Percentiles rank a stretch among this genome's conserved stretches.
These are phyloP conservation scores for Begonia loranthoides DNA, from an alignment of 306 rosid species.

Conservation along the genomic window DNA sequence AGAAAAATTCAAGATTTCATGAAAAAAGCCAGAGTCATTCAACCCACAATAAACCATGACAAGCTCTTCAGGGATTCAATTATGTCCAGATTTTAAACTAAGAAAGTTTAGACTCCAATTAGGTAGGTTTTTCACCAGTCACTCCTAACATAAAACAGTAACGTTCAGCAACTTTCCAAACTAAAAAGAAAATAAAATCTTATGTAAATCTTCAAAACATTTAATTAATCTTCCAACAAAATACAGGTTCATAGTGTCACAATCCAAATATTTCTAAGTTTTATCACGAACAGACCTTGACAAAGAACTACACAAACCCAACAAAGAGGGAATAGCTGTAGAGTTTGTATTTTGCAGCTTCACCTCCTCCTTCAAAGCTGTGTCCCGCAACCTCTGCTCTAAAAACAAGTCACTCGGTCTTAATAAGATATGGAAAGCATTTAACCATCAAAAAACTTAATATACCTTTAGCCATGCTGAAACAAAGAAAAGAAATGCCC, in stretches of 20 bases:
- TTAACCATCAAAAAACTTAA: neutral
- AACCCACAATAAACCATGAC: no score
- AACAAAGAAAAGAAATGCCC: slow-evolving; percentile 56
- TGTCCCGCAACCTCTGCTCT: slow-evolving; percentile 53
- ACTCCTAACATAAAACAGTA: no score
- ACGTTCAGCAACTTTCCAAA: neutral
- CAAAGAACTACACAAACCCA: slow-evolving; percentile 70
- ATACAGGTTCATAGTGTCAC: neutral
- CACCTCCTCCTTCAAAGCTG: slow-evolving; percentile 61
- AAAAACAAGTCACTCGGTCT: slow-evolving; percentile 6
- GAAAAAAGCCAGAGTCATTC: no score
- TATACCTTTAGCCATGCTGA: slow-evolving; percentile 70
- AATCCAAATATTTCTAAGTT: slow-evolving; percentile 1
- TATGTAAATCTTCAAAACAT: no score
- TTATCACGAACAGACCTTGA: slow-evolving; percentile 43
- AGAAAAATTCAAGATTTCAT: neutral
- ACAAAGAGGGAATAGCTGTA: slow-evolving; percentile 48
- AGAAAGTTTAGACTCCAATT: no score
- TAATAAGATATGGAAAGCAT: neutral
- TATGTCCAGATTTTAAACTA: no score
- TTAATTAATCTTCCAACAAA: no score
- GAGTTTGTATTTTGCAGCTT: slow-evolving; percentile 23
- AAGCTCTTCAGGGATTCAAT: no score
- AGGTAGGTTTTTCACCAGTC: no score
- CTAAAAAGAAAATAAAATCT: neutral